Percentiles rank a stretch among this genome's conserved stretches.
Conservation (phyloP, 2,329 filamentous ascomycete genomes). For the Aspergillaceae sp. region DNA sequence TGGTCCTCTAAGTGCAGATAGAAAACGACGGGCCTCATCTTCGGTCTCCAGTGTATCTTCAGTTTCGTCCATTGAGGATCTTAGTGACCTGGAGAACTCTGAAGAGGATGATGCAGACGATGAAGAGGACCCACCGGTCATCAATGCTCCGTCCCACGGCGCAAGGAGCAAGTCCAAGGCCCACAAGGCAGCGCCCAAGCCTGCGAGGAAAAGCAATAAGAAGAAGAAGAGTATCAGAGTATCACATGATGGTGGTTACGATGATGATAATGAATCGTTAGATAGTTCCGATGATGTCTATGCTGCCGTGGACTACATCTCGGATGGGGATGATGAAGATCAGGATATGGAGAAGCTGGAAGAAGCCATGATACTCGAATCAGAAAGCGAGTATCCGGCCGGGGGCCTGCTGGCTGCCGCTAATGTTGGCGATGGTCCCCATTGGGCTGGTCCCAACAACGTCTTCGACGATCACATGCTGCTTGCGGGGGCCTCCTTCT, state of each 20-base stretch:
- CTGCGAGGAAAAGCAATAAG: conserved; percentile 16
- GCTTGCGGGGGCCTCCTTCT: conserved; percentile 33
- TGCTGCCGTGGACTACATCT: conserved; percentile 69
- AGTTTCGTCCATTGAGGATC: conserved; percentile 26
- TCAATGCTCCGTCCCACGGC: conserved; percentile 36
- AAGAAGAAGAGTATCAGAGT: conserved; percentile 26
- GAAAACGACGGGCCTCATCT: conserved; percentile 28
- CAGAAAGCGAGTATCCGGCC: conserved; percentile 27
- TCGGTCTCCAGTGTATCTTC: conserved; percentile 32
- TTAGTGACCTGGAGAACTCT: conserved; percentile 31
- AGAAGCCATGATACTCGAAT: conserved; percentile 61
- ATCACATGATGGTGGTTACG: conserved; percentile 26
- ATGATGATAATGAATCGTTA: conserved; percentile 24
- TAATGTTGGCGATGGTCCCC: conserved; percentile 16
- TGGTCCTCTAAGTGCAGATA: conserved; percentile 15
- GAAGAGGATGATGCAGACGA: conserved; percentile 37
- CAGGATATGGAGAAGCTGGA: conserved; percentile 69
- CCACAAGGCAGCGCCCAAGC: conserved; percentile 35
- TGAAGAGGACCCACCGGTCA: conserved; percentile 33
- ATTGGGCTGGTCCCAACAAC: conserved; percentile 47
- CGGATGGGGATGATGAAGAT: conserved; percentile 71
- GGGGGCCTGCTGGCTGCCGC: conserved; percentile 16
- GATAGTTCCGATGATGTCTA: conserved; percentile 59
- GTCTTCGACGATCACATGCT: conserved; percentile 36
- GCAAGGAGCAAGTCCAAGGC: conserved; percentile 16